These are phyloP conservation scores for Exophiala lecanii-corni DNA, from an alignment of 2,329 filamentous ascomycete genomes.

Conservation along the genomic window DNA sequence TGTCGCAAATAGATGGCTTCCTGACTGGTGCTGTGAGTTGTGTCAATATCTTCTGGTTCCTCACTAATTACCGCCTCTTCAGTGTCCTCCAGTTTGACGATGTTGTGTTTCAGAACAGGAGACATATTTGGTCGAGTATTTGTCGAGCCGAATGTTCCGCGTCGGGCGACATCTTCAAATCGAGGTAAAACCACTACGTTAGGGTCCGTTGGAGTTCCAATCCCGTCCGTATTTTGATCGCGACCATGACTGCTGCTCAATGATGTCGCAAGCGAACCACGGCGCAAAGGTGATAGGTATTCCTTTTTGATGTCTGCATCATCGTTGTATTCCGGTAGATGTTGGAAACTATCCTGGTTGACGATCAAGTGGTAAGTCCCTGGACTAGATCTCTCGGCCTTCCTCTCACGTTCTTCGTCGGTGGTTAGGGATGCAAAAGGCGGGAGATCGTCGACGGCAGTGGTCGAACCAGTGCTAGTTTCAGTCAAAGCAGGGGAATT, in stretches of 20 bases:
- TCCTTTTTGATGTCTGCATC: constrained; percentile 30
- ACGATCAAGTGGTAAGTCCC: constrained; percentile 54
- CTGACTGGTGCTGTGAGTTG: constrained; percentile 17
- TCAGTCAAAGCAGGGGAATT: constrained; percentile 30
- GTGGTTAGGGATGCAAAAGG: constrained; percentile 50
- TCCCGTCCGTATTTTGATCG: constrained; percentile 26
- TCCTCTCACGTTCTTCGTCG: constrained; percentile 55
- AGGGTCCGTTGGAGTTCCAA: constrained; percentile 35
- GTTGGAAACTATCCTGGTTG: constrained; percentile 51
- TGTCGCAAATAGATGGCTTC: constrained; percentile 36
- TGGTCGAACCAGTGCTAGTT: constrained; percentile 29
- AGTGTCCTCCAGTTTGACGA: constrained; percentile 18
- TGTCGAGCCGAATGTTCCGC: constrained; percentile 31
- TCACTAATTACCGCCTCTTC: constrained; percentile 14
- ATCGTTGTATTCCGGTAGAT: constrained; percentile 48
- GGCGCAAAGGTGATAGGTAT: constrained; percentile 23
- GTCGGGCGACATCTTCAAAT: constrained; percentile 45
- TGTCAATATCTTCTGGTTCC: constrained; percentile 11
- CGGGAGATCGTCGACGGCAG: constrained; percentile 45
- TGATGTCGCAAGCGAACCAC: constrained; percentile 29
- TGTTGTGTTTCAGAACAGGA: constrained; percentile 21
- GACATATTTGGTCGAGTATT: constrained; percentile 33
- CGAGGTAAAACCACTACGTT: constrained; percentile 48
- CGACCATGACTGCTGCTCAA: constrained; percentile 30
- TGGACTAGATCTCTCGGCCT: constrained; percentile 48